Evolutionary conservation across 2,329 filamentous ascomycete species (phyloP).

Genomic region (Fusarium ambrosium): DNA sequence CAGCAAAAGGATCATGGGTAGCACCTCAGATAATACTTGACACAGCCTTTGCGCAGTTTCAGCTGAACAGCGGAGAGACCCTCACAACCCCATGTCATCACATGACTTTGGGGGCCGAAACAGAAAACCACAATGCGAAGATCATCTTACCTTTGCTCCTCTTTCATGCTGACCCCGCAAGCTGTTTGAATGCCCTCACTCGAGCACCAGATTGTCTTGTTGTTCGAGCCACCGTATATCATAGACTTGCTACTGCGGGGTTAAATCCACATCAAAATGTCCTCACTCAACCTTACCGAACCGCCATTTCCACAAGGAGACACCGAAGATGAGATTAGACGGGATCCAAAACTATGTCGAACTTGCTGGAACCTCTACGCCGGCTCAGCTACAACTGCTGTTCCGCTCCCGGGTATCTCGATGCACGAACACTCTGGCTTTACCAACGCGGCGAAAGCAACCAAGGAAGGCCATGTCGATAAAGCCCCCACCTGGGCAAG

Average conservation of each 20-base stretch:
- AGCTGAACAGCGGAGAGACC: not conserved
- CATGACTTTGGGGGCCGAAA: not conserved
- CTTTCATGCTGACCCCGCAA: not conserved
- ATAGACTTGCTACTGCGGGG: conserved; percentile 20
- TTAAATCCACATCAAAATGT: conserved; percentile 17
- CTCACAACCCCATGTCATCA: not conserved
- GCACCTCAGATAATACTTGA: not conserved
- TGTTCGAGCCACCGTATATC: not conserved
- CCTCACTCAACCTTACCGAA: conserved; percentile 21
- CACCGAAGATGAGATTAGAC: conserved; percentile 28
- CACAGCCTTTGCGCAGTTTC: not conserved
- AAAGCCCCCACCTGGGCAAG: conserved; percentile 28
- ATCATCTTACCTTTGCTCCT: not conserved
- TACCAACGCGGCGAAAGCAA: conserved; percentile 21
- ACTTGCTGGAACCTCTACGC: conserved; percentile 39
- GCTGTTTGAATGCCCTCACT: not conserved
- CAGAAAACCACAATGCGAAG: not conserved
- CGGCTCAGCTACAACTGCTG: conserved; percentile 21
- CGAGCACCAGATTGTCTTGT: no score
- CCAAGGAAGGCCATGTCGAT: conserved; percentile 4
- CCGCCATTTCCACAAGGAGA: conserved; percentile 27
- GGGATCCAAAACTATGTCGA: conserved; percentile 23
- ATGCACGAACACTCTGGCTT: conserved; percentile 35
- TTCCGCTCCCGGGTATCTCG: conserved; percentile 25
- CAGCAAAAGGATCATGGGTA: not conserved